Evolutionary conservation across 1,139 yeast species (phyloP).

Genomic region (Lodderomyces orthopsilosis): DNA sequence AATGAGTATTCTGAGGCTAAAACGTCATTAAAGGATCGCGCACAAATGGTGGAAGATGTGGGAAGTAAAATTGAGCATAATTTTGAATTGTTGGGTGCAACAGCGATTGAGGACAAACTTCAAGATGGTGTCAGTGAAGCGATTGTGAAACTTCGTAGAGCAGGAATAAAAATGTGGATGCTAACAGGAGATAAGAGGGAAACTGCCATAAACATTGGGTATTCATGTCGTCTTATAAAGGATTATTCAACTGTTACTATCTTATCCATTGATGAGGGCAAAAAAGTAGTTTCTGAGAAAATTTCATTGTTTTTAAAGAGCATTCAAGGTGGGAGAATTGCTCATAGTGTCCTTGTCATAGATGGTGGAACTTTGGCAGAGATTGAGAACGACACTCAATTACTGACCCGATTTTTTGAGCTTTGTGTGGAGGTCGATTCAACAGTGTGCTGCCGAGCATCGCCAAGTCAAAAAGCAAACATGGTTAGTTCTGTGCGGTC

Average conservation of each 20-base stretch:
- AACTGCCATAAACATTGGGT: conserved; percentile 96
- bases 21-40: conserved; percentile 68
- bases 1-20: conserved; percentile 69
- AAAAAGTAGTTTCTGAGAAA: conserved; percentile 48
- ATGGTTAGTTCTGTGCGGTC: conserved; percentile 79
- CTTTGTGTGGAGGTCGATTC: conserved; percentile 86
- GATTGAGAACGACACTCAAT: conserved; percentile 68
- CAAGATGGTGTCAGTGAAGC: conserved; percentile 96
- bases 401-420: conserved; percentile 75
- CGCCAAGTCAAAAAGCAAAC: conserved; percentile 92
- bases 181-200: conserved; percentile 96
- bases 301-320: conserved; percentile 62
- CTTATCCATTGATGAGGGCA: conserved; percentile 57
- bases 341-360: conserved; percentile 90
- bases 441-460: conserved; percentile 92
- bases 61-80: conserved; percentile 71
- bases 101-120: conserved; percentile 95
- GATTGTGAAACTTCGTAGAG: conserved; percentile 85
- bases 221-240: conserved; percentile 87
- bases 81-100: conserved; percentile 78
- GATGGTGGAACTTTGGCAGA: conserved; percentile 82
- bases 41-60: conserved; percentile 61
- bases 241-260: conserved; percentile 90
- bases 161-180: conserved; percentile 97
- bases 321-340: conserved; percentile 67